These are phyloP conservation scores for Isoetes taiwanensis DNA, from an alignment of 75 land plant species.

Conservation along the genomic window DNA sequence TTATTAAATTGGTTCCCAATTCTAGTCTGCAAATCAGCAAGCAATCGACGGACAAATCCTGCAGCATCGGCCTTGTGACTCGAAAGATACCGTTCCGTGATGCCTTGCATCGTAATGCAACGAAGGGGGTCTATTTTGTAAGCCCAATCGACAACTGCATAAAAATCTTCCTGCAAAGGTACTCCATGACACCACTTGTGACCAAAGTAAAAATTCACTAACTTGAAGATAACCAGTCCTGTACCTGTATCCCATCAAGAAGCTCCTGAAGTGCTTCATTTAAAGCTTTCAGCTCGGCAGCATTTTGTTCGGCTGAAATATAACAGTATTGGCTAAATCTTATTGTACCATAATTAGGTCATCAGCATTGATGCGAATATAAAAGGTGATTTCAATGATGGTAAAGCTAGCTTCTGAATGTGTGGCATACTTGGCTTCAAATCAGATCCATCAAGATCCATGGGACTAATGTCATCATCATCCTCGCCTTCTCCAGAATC, in stretches of 20 bases:
- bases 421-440: conserved; percentile 29
- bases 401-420: not conserved
- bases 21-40: conserved; percentile 78
- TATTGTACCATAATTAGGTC: not conserved
- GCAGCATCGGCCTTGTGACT: conserved; percentile 96
- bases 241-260: conserved; percentile 92
- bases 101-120: conserved; percentile 96
- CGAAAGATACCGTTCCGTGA: conserved; percentile 89
- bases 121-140: conserved; percentile 90
- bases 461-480: conserved; percentile 58
- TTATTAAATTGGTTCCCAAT: conserved; percentile 62
- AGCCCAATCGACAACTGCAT: conserved; percentile 94
- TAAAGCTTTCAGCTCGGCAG: conserved; percentile 57
- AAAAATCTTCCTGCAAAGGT: conserved; percentile 73
- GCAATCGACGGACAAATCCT: conserved; percentile 82
- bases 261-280: conserved; percentile 85
- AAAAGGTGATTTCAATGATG: not conserved
- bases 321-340: not conserved
- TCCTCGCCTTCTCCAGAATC: conserved; percentile 17
- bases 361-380: not conserved
- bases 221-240: too few relatives aligned
- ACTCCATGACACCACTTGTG: not conserved
- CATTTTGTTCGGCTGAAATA: conserved; percentile 45
- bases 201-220: not conserved
- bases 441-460: conserved; percentile 75